Evolutionary conservation across 176 grass and related monocot genomes (phyloP).

Genomic region (Oryza meyeriana): DNA sequence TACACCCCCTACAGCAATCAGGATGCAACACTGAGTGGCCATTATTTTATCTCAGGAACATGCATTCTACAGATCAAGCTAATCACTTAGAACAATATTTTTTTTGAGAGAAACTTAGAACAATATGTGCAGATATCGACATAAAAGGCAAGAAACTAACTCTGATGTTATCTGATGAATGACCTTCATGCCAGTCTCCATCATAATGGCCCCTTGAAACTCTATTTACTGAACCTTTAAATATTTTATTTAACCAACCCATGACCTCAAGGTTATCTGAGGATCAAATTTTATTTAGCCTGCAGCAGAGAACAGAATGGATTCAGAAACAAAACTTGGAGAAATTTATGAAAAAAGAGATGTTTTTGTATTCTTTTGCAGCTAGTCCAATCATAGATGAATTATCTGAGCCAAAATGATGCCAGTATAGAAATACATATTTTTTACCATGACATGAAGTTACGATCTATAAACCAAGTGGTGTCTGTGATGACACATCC

Average conservation of each 20-base stretch:
- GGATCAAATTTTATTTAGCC: constrained; percentile 17
- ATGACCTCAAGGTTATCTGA: constrained; percentile 33
- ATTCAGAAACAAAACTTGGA: constrained; percentile 12
- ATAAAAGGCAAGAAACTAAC: constrained; percentile 37
- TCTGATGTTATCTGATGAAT: constrained; percentile 33
- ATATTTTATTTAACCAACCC: constrained; percentile 76
- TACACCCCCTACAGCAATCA: constrained; percentile 38
- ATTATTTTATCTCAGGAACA: constrained; percentile 4
- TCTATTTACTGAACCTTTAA: constrained; percentile 70
- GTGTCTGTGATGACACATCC: neutral
- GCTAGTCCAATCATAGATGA: neutral
- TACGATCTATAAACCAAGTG: neutral
- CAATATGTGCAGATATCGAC: neutral
- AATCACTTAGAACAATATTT: neutral
- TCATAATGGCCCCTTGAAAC: constrained; percentile 79
- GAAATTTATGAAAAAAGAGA: neutral
- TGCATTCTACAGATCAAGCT: constrained; percentile 15
- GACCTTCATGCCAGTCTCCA: constrained; percentile 44
- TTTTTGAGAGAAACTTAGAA: neutral
- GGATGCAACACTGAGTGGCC: neutral
- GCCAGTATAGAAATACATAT: neutral
- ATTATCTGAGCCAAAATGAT: neutral
- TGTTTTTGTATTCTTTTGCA: neutral
- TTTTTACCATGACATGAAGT: neutral
- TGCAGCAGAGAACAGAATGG: neutral